Conservation (phyloP, 257 asterid genomes). For the Solanum rostratum region DNA sequence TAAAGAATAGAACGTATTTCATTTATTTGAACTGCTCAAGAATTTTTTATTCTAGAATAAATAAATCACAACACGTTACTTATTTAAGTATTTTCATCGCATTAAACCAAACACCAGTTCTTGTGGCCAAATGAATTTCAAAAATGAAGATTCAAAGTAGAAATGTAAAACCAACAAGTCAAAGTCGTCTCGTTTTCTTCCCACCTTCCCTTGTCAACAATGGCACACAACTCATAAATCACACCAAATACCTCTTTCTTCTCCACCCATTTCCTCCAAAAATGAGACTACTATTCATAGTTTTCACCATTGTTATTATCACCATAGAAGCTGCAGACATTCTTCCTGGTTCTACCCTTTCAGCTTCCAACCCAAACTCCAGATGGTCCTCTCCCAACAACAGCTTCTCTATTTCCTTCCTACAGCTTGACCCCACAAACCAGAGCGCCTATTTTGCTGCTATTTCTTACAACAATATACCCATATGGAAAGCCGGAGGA, state of each 20-base stretch:
- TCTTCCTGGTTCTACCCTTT: conserved; percentile 33
- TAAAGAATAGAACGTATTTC: no score
- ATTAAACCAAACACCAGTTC: neutral
- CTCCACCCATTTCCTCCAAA: neutral
- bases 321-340: conserved; percentile 29
- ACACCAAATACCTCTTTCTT: neutral
- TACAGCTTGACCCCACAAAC: conserved; percentile 14
- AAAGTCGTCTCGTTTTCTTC: neutral
- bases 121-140: neutral
- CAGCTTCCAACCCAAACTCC: conserved; percentile 39
- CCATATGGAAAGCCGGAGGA: conserved; percentile 68
- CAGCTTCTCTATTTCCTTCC: conserved; percentile 45
- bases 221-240: neutral
- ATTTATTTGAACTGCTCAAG: no score
- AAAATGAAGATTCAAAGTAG: neutral
- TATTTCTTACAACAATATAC: conserved; percentile 30
- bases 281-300: neutral
- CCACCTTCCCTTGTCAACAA: neutral
- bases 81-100: neutral
- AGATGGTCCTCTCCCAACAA: conserved; percentile 47
- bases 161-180: neutral
- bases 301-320: neutral
- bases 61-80: neutral
- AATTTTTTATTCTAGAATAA: neutral
- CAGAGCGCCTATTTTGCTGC: conserved; percentile 36